Base-by-base conservation (phyloP, 306 rosid genomes). In the Luffa acutangula region DNA sequence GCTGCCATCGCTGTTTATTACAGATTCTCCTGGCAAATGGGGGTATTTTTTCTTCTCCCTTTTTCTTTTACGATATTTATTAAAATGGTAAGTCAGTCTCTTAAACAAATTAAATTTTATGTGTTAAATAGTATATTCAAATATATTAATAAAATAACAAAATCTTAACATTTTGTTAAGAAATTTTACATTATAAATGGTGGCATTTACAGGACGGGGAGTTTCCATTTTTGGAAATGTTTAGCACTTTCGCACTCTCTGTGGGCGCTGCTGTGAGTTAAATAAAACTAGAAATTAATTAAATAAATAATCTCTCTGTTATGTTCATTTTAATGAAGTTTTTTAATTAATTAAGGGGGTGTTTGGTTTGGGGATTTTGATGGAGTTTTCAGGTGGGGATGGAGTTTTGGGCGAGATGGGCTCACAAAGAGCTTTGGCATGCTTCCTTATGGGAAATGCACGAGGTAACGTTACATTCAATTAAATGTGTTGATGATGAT, bases 21-120 rank as follows among this genome's bases (percentile, higher is more conserved):
- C 20, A 83, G 98, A 84, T 94, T 89, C 69, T 82, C 86, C 3
- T 88, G 93, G 90, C 97, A 94, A 89, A 87, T 90, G 88, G 91
- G 87, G 97, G 97, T 91, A 56, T 10, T 62, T 31, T 7, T 7
- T 57, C 21, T 57, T 7, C 7, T 2, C 20, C 20, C 7, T n/a
- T 54, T 15, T 15, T 54, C 17, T 39, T 6, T 39, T 39, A 39
- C 0, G 31, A 25, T 25, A 25, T 25, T 25, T n/a, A n/a, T n/a
- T n/a, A n/a, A n/a, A n/a, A n/a, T n/a, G n/a, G n/a, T n/a, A n/a
- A n/a, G n/a, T n/a, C n/a, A n/a, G n/a, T n/a, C n/a, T n/a, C n/a
- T n/a, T n/a, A n/a, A n/a, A 25, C 31, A 25, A 25, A 25, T 25
- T 25, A 25, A 25, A 25, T 25, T 25, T 25, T 25, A 25, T 25